A percentile compares a stretch with the other conserved stretches of the same genome.
These are phyloP conservation scores for Diaporthe vaccinii DNA, from an alignment of 2,329 filamentous ascomycete genomes.

Conservation along the genomic window DNA sequence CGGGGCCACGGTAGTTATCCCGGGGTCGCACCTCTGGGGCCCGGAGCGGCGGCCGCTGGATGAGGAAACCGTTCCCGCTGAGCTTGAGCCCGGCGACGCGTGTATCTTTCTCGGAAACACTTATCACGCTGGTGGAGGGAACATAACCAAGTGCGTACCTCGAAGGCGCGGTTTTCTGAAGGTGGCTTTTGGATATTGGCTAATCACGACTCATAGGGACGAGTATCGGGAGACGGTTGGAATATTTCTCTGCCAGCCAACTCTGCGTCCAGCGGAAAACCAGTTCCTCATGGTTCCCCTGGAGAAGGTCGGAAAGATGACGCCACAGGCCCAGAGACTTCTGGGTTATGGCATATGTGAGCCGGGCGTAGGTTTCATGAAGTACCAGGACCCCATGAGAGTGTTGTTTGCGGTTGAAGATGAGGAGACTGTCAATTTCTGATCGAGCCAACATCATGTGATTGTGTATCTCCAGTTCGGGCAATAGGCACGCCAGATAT, in stretches of 20 bases:
- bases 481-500: rapidly evolving
- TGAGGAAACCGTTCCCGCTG: background rate
- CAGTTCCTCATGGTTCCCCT: slow-evolving; percentile 20
- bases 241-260: slow-evolving; percentile 13
- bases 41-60: background rate
- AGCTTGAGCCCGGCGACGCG: slow-evolving; percentile 20
- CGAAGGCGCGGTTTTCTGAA: background rate
- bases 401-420: slow-evolving; percentile 10
- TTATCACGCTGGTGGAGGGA: background rate
- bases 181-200: background rate
- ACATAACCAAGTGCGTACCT: slow-evolving; percentile 6
- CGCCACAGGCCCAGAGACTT: slow-evolving; percentile 7
- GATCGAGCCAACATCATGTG: background rate
- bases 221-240: slow-evolving; percentile 12
- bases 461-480: background rate
- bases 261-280: slow-evolving; percentile 12
- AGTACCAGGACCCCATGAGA: slow-evolving; percentile 24
- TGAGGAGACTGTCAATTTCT: slow-evolving; percentile 19
- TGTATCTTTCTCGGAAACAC: slow-evolving; percentile 8
- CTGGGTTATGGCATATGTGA: slow-evolving; percentile 2
- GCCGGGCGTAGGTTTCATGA: slow-evolving; percentile 11
- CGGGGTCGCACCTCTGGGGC: slow-evolving; percentile 4
- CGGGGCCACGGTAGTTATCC: background rate
- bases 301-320: slow-evolving; percentile 3
- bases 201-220: background rate